phyloP scores from a whole-genome alignment of 768 basidiomycete species.

The Mycena galopus region DNA sequence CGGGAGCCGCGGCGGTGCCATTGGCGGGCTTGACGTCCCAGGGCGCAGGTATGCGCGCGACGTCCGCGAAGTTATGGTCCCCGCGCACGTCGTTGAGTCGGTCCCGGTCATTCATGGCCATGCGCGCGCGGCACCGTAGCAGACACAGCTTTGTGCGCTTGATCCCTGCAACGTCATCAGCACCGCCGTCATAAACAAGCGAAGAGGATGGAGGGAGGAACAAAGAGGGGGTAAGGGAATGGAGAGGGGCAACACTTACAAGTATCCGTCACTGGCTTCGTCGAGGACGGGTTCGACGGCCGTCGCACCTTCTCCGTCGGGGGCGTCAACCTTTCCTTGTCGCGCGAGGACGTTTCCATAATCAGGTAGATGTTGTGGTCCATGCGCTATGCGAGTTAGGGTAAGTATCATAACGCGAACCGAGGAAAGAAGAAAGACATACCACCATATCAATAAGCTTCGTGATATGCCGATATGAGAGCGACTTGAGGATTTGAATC shows the following conservation, averaged over 20 bases:
- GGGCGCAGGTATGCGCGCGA: constrained; percentile 77
- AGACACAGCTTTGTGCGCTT: constrained; percentile 87
- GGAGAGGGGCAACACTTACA: constrained; percentile 60
- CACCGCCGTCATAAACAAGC: background rate
- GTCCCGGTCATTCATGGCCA: constrained; percentile 82
- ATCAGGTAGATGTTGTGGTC: constrained; percentile 91
- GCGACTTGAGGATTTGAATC: constrained; percentile 94
- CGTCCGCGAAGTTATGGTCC: constrained; percentile 84
- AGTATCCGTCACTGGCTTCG: constrained; percentile 50
- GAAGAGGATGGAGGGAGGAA: background rate
- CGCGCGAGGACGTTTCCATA: constrained; percentile 73
- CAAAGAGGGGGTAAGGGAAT: background rate
- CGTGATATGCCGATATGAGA: constrained; percentile 94
- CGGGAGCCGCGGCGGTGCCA: background rate
- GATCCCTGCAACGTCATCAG: constrained; percentile 67
- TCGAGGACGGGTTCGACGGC: constrained; percentile 18
- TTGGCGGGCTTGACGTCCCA: constrained; percentile 68
- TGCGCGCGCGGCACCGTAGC: constrained; percentile 80
- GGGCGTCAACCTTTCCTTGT: constrained; percentile 39
- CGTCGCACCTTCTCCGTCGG: constrained; percentile 38
- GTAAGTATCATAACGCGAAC: constrained; percentile 25
- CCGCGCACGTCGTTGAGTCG: constrained; percentile 81
- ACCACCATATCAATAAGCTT: constrained; percentile 94
- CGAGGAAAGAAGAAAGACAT: constrained; percentile 42
- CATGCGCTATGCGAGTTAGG: constrained; percentile 62